Percentiles rank a stretch among this genome's conserved stretches.
Conservation (phyloP, 2,329 filamentous ascomycete genomes). For the Aureobasidium sp. region DNA sequence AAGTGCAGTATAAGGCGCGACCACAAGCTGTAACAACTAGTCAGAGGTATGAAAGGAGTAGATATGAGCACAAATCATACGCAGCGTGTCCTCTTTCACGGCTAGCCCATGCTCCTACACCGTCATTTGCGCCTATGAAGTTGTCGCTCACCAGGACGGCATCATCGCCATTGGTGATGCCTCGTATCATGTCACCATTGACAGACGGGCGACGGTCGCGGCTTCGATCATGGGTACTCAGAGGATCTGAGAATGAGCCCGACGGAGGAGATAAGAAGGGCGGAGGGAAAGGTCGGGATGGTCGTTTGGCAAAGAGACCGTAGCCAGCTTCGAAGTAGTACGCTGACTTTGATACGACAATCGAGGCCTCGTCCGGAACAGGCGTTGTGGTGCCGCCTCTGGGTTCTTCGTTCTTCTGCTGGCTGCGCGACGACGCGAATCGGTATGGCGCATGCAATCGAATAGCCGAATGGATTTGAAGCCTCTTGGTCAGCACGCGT, state of each 20-base stretch:
- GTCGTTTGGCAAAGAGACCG: conserved; percentile 81
- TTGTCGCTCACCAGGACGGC: conserved; percentile 78
- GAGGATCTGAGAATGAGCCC: conserved; percentile 82
- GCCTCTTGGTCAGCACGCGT: neutral
- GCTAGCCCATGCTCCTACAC: conserved; percentile 89
- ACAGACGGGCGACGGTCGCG: conserved; percentile 69
- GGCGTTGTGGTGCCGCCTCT: conserved; percentile 39
- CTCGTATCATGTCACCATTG: conserved; percentile 71
- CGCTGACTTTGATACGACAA: conserved; percentile 44
- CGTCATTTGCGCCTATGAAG: conserved; percentile 87
- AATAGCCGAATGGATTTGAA: neutral
- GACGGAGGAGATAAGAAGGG: conserved; percentile 87
- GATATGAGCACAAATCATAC: conserved; percentile 39
- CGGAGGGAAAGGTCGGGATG: conserved; percentile 84
- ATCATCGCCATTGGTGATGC: conserved; percentile 91
- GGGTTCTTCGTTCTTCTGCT: conserved; percentile 22
- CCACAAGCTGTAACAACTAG: conserved; percentile 58
- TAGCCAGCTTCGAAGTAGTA: conserved; percentile 91
- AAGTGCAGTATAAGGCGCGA: conserved; percentile 86
- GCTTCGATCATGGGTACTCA: conserved; percentile 77
- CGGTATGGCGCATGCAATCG: neutral
- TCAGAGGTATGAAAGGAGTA: neutral
- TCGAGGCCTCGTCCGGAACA: conserved; percentile 33
- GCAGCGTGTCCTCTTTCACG: conserved; percentile 83
- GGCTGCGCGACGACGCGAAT: neutral